Conservation (phyloP, 176 grass and related monocot species). For the Secale cereale region DNA sequence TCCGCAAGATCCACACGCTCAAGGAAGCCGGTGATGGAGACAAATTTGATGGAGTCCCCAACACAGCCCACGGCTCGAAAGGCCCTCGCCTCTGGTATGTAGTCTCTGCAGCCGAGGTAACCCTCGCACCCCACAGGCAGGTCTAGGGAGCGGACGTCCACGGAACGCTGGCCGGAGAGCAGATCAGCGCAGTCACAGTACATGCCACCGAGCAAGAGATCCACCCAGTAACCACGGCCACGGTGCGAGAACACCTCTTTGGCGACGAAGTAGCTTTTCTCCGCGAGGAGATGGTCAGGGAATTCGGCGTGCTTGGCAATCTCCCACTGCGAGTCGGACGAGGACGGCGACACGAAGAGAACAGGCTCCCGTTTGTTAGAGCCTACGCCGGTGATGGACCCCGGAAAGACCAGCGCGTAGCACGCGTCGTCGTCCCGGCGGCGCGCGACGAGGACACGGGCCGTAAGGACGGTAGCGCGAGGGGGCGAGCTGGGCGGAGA, state of each 20-base stretch:
- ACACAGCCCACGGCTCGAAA: neutral
- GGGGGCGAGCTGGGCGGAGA: neutral
- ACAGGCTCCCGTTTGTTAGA: too few relatives aligned
- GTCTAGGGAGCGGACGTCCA: neutral
- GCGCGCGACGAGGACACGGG: neutral
- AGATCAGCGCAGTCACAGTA: neutral
- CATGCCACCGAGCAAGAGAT: neutral
- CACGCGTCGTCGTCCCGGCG: neutral
- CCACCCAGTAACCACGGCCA: neutral
- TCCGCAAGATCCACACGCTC: neutral
- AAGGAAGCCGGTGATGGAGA: neutral
- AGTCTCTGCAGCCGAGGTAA: fast-evolving
- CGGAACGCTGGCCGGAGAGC: neutral
- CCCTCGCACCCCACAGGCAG: neutral
- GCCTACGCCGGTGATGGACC: neutral
- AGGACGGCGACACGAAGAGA: too few relatives aligned
- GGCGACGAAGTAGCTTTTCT: neutral
- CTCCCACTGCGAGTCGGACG: too few relatives aligned
- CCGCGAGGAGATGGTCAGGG: too few relatives aligned
- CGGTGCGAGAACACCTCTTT: neutral
- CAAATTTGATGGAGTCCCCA: neutral
- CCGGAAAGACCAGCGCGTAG: neutral
- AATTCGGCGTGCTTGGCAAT: too few relatives aligned
- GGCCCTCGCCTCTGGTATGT: neutral
- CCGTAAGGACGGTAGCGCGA: neutral